phyloP scores from a whole-genome alignment of 192 early-diverging fungal genomes.

The Coemansia sp. region DNA sequence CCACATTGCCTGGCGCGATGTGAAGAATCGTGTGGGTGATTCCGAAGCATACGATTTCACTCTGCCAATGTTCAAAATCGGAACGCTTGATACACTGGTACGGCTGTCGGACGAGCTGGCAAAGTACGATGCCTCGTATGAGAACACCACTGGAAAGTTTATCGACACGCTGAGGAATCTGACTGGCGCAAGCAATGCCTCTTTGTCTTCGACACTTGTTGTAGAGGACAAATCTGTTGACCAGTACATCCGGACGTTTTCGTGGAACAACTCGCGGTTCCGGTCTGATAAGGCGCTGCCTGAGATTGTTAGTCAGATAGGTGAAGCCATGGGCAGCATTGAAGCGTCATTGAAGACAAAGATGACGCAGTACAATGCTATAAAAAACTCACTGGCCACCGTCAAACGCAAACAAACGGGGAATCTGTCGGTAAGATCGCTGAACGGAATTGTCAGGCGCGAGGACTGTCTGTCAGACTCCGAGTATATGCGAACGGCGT shows the following conservation, averaged over 20 bases:
- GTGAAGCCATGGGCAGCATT: constrained; percentile 81
- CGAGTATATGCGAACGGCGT: constrained; percentile 87
- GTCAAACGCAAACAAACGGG: constrained; percentile 82
- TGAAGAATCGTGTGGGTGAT: constrained; percentile 56
- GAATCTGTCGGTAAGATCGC: constrained; percentile 85
- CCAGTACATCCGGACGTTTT: constrained; percentile 81
- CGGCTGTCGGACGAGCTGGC: constrained; percentile 91
- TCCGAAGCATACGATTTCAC: constrained; percentile 83
- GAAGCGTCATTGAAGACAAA: constrained; percentile 91
- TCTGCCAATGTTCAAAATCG: constrained; percentile 84
- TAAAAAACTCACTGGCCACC: constrained; percentile 78
- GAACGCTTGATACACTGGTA: constrained; percentile 92
- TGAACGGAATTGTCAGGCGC: constrained; percentile 88
- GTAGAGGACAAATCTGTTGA: constrained; percentile 70
- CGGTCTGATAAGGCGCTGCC: constrained; percentile 86
- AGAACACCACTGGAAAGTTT: constrained; percentile 75
- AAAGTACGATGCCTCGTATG: constrained; percentile 80
- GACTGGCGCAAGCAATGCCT: constrained; percentile 10
- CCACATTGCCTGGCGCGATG: constrained; percentile 44
- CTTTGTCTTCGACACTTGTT: constrained; percentile 12
- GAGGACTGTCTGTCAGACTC: constrained; percentile 91
- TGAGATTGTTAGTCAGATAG: constrained; percentile 79
- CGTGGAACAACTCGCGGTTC: constrained; percentile 98
- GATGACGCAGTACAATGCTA: constrained; percentile 79
- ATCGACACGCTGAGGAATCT: constrained; percentile 83